phyloP scores from a whole-genome alignment of 768 basidiomycete genomes.

The Lactifluus volemus region DNA sequence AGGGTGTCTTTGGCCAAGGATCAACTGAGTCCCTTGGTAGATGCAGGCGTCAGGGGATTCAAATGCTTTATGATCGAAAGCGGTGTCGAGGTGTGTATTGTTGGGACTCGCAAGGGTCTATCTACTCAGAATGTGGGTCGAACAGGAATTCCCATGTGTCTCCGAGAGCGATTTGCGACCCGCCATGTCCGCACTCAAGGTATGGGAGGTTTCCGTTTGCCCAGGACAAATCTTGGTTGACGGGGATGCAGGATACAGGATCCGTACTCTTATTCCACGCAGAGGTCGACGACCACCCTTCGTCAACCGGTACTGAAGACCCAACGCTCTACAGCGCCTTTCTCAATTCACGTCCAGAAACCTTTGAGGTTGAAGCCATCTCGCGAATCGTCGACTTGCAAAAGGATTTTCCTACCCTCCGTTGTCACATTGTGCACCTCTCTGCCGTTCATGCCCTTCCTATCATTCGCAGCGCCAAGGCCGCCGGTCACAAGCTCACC shows the following conservation, averaged over 20 bases:
- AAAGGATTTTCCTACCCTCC: constrained; percentile 50
- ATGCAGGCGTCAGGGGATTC: constrained; percentile 86
- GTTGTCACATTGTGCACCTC: constrained; percentile 93
- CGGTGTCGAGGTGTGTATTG: constrained; percentile 68
- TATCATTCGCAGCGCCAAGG: constrained; percentile 58
- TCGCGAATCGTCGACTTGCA: constrained; percentile 63
- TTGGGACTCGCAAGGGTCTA: not conserved
- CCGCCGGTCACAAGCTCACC: constrained; percentile 59
- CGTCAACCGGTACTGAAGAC: constrained; percentile 28
- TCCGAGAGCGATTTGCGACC: constrained; percentile 52
- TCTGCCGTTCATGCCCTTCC: constrained; percentile 80
- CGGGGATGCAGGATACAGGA: constrained; percentile 43
- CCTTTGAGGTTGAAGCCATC: constrained; percentile 77
- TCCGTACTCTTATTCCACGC: constrained; percentile 89
- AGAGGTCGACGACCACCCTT: constrained; percentile 53
- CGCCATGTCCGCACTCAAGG: constrained; percentile 73
- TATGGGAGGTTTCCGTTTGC: constrained; percentile 23
- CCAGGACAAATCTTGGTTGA: not conserved
- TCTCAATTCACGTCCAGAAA: constrained; percentile 73
- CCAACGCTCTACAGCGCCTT: constrained; percentile 68
- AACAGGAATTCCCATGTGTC: constrained; percentile 89
- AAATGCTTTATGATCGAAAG: constrained; percentile 96
- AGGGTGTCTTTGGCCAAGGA: constrained; percentile 32
- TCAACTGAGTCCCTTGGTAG: constrained; percentile 66
- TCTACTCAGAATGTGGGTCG: not conserved